These are phyloP conservation scores for Hagleromyces aurorensis DNA, from an alignment of 805 yeast genomes.

Conservation along the genomic window DNA sequence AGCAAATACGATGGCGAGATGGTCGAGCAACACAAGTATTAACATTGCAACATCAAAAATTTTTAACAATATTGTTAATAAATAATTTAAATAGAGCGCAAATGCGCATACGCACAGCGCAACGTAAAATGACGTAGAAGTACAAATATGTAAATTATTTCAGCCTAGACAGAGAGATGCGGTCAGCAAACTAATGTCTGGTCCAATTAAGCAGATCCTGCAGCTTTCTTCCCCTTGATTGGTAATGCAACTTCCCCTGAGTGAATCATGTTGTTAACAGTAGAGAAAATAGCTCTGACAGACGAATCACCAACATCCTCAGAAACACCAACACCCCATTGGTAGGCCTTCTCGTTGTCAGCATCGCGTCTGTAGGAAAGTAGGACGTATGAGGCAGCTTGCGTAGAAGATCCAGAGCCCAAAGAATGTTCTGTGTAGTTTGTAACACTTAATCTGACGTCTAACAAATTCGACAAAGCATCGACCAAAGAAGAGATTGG, in stretches of 20 bases:
- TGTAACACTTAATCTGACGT: slow-evolving; percentile 50
- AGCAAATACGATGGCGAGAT: too few species aligned
- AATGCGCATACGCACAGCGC: too few species aligned
- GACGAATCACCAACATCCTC: slow-evolving; percentile 88
- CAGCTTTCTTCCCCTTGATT: slow-evolving; percentile 8
- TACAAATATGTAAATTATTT: too few species aligned
- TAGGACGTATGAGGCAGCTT: slow-evolving; percentile 71
- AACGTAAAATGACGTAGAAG: too few species aligned
- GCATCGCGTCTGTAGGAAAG: slow-evolving; percentile 39
- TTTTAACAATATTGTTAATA: too few species aligned
- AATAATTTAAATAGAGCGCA: too few species aligned
- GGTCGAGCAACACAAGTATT: too few species aligned
- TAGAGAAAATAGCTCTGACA: slow-evolving; percentile 56
- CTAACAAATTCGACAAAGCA: slow-evolving; percentile 48
- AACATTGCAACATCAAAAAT: too few species aligned
- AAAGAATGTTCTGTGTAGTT: slow-evolving; percentile 67
- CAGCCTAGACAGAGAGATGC: too few species aligned
- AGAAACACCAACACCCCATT: slow-evolving; percentile 91
- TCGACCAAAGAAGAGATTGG: slow-evolving; percentile 68
- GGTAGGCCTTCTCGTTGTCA: slow-evolving; percentile 34
- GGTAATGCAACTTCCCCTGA: slow-evolving; percentile 25
- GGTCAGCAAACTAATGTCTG: too few species aligned
- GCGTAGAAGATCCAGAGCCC: slow-evolving; percentile 61
- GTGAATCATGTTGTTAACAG: slow-evolving; percentile 41
- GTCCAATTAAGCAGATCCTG: slow-evolving; percentile 15